Base-by-base conservation (phyloP, 2,329 filamentous ascomycete species). In the Penicillium sumatraense region DNA sequence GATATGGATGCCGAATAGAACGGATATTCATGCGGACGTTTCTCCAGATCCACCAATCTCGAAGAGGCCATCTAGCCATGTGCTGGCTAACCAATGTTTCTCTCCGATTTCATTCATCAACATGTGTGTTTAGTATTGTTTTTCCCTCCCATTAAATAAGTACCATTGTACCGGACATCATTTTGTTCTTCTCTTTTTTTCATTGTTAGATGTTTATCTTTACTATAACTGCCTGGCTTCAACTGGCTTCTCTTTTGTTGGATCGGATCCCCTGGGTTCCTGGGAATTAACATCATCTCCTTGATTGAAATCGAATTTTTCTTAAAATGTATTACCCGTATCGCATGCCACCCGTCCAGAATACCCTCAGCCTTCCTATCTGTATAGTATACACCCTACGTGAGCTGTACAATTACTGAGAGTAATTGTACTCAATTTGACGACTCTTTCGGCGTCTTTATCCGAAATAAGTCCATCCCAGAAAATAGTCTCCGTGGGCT, bases 1-100 rank as follows among this genome's bases (percentile, higher is more conserved):
- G 75, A 78, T 44, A 74, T 75, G 72, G 71, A 74, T 57, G 70
- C 67, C 18, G 70, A 74, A 18, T 71, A 69, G 51, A 27, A 21
- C 29, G n/a, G 26, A 16, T 9, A 57, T 41, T 21, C 29, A 10
- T 44, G 42, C 42, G 14, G 10, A 21, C 18, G 18, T 21, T 21
- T 18, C 3, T 38, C n/a, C 36, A 7, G 24, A 4, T 41, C 26
- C 21, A 48, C 26, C 24, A 33, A 10, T 27, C 36, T 45, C 23
- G 16, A 45, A 27, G 49, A 40, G 21, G 42, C 20, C 26, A 48
- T 35, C 31, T 45, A 29, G 20, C 46, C 26, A 26, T 47, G 42
- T 33, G 49, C 44, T n/a, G 50, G 46, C 57, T 47, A 53, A n/a
- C n/a, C n/a, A 44, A 55, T 45, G 35, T 35, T 62, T 36, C 42